Percentiles rank a stretch among this genome's conserved stretches.
Conservation (phyloP, 2,329 filamentous ascomycete species). For the Phaeoacremonium minimum region DNA sequence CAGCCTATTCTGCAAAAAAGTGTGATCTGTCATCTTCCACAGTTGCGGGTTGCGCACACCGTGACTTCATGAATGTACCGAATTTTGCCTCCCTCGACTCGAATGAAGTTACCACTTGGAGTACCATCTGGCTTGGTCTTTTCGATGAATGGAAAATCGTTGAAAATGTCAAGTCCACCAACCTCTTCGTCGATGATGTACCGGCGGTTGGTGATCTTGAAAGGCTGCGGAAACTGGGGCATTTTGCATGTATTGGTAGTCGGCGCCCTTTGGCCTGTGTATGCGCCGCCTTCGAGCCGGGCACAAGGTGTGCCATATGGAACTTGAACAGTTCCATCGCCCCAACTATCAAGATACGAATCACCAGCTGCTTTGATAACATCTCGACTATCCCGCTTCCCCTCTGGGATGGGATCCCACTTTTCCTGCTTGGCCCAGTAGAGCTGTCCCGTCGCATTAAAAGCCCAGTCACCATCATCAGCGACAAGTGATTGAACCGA, state of each 20-base stretch:
- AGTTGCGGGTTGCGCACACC: not conserved
- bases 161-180: conserved; percentile 18
- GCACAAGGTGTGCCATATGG: conserved; percentile 19
- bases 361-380: conserved; percentile 26
- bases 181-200: conserved; percentile 23
- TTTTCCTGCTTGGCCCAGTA: conserved; percentile 24
- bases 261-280: conserved; percentile 12
- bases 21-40: no score
- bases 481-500: conserved; percentile 24
- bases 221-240: conserved; percentile 17
- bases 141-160: conserved; percentile 18
- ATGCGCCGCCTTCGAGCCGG: conserved; percentile 18
- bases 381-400: conserved; percentile 21
- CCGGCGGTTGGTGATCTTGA: conserved; percentile 15
- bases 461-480: conserved; percentile 27
- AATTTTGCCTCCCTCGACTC: conserved; percentile 19
- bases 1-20: no score
- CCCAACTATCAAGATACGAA: conserved; percentile 21
- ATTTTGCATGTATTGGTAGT: conserved; percentile 14
- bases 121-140: conserved; percentile 6
- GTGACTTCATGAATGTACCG: conserved; percentile 17
- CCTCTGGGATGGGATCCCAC: conserved; percentile 25
- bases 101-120: conserved; percentile 21
- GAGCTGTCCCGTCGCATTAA: conserved; percentile 27
- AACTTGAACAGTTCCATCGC: conserved; percentile 15